These are phyloP conservation scores for Periglandula ipomoeae DNA, from an alignment of 2,329 filamentous ascomycete species.

Conservation along the genomic window DNA sequence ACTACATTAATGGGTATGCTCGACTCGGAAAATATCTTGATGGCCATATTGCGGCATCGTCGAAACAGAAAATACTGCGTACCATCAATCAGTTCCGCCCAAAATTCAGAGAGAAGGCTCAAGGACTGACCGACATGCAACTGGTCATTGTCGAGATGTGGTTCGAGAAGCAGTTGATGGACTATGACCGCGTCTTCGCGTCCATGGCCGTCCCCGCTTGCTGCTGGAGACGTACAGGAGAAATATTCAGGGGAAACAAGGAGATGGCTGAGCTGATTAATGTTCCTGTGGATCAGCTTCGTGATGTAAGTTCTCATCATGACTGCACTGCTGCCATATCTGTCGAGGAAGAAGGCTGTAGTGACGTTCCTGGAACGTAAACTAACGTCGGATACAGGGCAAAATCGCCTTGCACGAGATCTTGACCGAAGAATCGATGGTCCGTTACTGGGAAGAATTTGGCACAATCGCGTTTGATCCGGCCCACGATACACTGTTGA, in stretches of 20 bases:
- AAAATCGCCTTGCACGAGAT: conserved; percentile 94
- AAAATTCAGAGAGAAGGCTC: conserved; percentile 92
- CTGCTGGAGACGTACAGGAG: conserved; percentile 91
- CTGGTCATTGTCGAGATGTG: conserved; percentile 96
- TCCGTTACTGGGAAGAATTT: conserved; percentile 99
- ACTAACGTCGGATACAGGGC: conserved; percentile 45
- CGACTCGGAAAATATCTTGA: conserved; percentile 88
- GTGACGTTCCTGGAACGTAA: neutral
- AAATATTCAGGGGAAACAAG: conserved; percentile 95
- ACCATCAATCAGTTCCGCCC: conserved; percentile 90
- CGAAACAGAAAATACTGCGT: conserved; percentile 82
- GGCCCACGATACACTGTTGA: conserved; percentile 88
- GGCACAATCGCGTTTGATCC: conserved; percentile 94
- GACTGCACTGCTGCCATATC: neutral
- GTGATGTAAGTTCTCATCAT: conserved; percentile 58
- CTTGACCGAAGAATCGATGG: conserved; percentile 85
- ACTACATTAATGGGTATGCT: conserved; percentile 95
- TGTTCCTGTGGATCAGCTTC: conserved; percentile 79
- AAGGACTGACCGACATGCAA: conserved; percentile 85
- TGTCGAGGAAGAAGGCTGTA: neutral
- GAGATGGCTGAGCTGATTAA: conserved; percentile 97
- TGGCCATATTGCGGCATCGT: conserved; percentile 69
- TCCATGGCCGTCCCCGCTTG: conserved; percentile 98
- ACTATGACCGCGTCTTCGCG: conserved; percentile 96
- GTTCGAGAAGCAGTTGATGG: conserved; percentile 94